phyloP scores from a whole-genome alignment of 2,329 filamentous ascomycete genomes.

The Westerdykella aurantiaca region DNA sequence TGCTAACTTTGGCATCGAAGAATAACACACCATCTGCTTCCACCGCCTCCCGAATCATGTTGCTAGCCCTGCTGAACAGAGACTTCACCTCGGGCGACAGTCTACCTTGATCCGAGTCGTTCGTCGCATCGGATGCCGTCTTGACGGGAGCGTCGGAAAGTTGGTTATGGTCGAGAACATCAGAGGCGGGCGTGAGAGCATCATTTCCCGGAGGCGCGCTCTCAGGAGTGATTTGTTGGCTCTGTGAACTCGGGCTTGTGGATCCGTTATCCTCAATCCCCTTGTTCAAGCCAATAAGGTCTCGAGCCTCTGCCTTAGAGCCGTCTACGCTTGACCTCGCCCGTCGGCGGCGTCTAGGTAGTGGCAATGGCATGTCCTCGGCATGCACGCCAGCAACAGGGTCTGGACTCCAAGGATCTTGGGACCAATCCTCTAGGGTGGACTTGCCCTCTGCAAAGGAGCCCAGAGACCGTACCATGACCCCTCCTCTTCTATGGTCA shows the following conservation, averaged over 20 bases:
- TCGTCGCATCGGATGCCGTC: constrained; percentile 16
- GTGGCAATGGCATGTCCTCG: constrained; percentile 15
- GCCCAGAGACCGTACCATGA: constrained; percentile 45
- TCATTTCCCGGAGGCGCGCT: constrained; percentile 14
- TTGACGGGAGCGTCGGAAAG: constrained; percentile 17
- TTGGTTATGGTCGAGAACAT: constrained; percentile 12
- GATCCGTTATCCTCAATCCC: constrained; percentile 16
- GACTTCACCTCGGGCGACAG: constrained; percentile 26
- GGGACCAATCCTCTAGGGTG: constrained; percentile 29
- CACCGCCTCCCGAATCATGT: constrained; percentile 36
- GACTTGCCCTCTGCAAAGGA: constrained; percentile 36
- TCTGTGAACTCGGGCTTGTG: constrained; percentile 14
- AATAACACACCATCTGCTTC: constrained; percentile 36
- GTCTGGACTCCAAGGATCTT: constrained; percentile 26
- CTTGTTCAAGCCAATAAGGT: constrained; percentile 13
- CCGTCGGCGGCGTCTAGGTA: constrained; percentile 17
- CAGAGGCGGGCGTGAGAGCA: constrained; percentile 18
- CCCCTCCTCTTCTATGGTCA: constrained; percentile 50
- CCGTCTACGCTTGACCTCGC: constrained; percentile 9
- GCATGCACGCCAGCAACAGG: constrained; percentile 13
- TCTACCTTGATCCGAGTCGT: constrained; percentile 17
- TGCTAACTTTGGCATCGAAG: constrained; percentile 36
- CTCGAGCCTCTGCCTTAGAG: constrained; percentile 5
- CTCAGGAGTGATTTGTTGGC: constrained; percentile 11
- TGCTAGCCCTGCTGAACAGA: constrained; percentile 33